Base-by-base conservation (phyloP, 2,329 filamentous ascomycete species). In the Clarireedia hainanense region DNA sequence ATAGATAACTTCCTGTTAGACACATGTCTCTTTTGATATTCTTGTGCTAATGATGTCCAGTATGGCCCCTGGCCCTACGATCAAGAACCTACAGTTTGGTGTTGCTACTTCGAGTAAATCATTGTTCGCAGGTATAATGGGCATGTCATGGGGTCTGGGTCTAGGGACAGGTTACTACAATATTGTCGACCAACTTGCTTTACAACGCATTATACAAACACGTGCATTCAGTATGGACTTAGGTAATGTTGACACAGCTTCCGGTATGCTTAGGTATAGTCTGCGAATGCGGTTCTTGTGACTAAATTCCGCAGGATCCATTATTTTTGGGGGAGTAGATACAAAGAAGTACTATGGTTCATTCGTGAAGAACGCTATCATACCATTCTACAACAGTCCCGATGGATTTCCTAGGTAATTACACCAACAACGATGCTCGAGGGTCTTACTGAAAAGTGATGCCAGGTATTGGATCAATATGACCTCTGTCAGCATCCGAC, bases 301-400 rank as follows among this genome's bases (percentile, higher is more conserved):
- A 46, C 55, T 10, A 58, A n/a, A 7, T 45, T 50, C 3, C 26
- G 5, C 47, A 63, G 60, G 61, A 2, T 56, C 61, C 4, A 52
- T 62, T 12, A 60, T 62, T 7, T 64, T 62, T 40, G 61, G 62
- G 15, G 62, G 61, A 15, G 57, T 64, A 15, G 62, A 64, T 20
- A 60, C 60, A 3, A 58, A 47, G 39, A 64, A 63, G 36, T 64
- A 57, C 39, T 58, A 49, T 14, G 62, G 61, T 14, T 36, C 50
- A 10, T 49, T 64, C 5, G 52, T 57, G 20, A 63, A 62, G 45
- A 46, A 52, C 37, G 49, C 58, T 7, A 61, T 63, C 5, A 59
- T 63, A 43, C 57, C 58, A 12, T 49, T 46, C n/a, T 46, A 27
- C n/a, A 10, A 30, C 24, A 46, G 56, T 7, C 61, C 61, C 9